Conservation (phyloP, 495 filamentous ascomycete genomes). For the Neurospora sp. region DNA sequence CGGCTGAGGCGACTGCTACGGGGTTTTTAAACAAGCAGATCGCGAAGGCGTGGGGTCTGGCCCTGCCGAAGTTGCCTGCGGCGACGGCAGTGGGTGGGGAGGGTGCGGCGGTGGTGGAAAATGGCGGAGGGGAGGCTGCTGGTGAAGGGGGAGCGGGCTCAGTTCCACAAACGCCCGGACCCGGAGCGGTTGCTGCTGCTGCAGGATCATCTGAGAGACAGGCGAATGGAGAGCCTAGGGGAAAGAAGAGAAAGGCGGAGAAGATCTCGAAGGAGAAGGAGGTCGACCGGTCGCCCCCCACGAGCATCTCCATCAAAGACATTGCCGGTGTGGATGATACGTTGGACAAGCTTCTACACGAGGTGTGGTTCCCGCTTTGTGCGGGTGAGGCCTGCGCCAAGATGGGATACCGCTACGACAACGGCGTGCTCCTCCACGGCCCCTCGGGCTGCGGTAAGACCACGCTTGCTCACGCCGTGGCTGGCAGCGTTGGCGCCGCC, state of each 20-base stretch:
- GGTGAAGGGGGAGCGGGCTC: not conserved
- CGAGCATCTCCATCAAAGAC: conserved; percentile 64
- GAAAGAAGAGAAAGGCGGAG: conserved; percentile 52
- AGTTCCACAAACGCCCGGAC: not conserved
- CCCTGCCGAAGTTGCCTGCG: conserved; percentile 20
- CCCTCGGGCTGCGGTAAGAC: conserved; percentile 96
- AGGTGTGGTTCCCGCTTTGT: conserved; percentile 71
- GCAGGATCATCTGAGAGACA: conserved; percentile 26
- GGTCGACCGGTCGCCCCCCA: conserved; percentile 61
- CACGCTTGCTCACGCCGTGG: conserved; percentile 83
- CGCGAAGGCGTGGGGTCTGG: conserved; percentile 52
- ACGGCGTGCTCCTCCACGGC: conserved; percentile 86
- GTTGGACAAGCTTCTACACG: conserved; percentile 63
- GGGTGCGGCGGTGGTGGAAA: not conserved
- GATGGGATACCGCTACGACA: conserved; percentile 62
- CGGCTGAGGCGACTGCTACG: conserved; percentile 16
- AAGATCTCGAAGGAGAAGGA: conserved; percentile 15
- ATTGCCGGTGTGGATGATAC: conserved; percentile 80
- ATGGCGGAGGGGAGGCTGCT: not conserved
- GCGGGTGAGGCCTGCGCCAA: conserved; percentile 43
- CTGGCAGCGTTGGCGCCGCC: conserved; percentile 71
- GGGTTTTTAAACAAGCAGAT: conserved; percentile 26
- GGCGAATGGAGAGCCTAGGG: conserved; percentile 56
- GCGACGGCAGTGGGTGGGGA: conserved; percentile 11
- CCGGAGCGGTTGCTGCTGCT: conserved; percentile 6